Evolutionary conservation across 306 rosid genomes (phyloP).

Genomic region (Ochetophila trinervis): DNA sequence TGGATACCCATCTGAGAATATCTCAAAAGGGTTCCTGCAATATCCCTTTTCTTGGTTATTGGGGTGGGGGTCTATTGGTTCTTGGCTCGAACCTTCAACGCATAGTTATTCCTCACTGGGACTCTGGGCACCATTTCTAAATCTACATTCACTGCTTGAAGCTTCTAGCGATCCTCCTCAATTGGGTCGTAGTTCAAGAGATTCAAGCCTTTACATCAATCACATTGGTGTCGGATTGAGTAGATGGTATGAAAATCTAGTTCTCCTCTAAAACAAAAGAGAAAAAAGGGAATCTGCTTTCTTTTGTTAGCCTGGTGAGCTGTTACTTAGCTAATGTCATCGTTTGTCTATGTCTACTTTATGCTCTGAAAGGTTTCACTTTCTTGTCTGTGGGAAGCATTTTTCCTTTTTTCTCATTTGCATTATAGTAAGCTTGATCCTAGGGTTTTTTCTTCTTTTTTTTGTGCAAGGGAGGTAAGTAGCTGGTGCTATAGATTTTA

Average conservation of each 20-base stretch:
- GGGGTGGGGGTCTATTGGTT: constrained; percentile 13
- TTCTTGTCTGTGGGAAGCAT: constrained; percentile 59
- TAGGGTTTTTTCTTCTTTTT: constrained; percentile 37
- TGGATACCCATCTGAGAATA: constrained; percentile 44
- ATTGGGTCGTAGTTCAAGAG: constrained; percentile 25
- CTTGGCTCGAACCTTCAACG: constrained; percentile 27
- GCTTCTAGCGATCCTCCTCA: constrained; percentile 28
- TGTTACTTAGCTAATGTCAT: constrained; percentile 64
- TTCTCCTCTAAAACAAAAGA: constrained; percentile 41
- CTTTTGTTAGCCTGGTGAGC: constrained; percentile 60
- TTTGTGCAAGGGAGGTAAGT: constrained; percentile 26
- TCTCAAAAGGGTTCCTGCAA: constrained; percentile 38
- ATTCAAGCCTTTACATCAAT: constrained; percentile 31
- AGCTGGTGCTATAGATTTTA: constrained; percentile 57
- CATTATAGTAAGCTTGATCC: constrained; percentile 47
- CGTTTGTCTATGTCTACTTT: constrained; percentile 65
- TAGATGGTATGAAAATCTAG: constrained; percentile 42
- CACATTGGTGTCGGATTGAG: constrained; percentile 35
- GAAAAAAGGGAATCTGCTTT: constrained; percentile 96
- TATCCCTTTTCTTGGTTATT: constrained; percentile 20
- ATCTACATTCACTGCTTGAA: constrained; percentile 20
- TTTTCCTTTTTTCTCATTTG: constrained; percentile 30
- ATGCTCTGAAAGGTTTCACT: constrained; percentile 97
- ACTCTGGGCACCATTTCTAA: constrained; percentile 4
- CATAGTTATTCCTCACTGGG: constrained; percentile 17